Conservation (phyloP, 208 protist species). For the Crithidia bombi region DNA sequence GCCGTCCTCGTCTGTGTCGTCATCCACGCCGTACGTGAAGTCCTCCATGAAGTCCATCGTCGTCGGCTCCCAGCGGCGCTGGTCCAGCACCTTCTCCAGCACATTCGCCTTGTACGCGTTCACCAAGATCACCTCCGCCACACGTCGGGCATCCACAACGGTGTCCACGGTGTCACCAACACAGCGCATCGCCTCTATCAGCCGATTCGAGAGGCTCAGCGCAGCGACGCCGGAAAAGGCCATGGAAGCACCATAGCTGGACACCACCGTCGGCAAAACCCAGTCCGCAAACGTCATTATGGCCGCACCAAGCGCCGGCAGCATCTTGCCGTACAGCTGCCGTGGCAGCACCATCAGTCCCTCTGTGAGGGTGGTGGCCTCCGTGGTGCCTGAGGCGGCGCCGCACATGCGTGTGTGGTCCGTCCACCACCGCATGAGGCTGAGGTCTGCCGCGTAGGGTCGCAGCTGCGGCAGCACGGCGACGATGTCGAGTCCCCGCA, state of each 20-base stretch:
- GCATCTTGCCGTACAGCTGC: constrained; percentile 37
- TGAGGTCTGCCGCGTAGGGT: constrained; percentile 67
- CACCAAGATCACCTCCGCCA: constrained; percentile 62
- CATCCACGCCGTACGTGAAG: not conserved
- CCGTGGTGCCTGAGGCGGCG: constrained; percentile 15
- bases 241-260: constrained; percentile 40
- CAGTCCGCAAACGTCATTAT: constrained; percentile 40
- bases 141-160: constrained; percentile 44
- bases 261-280: constrained; percentile 44
- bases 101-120: constrained; percentile 82
- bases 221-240: constrained; percentile 22
- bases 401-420: constrained; percentile 28
- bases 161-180: constrained; percentile 38
- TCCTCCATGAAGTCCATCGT: constrained; percentile 22
- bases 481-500: constrained; percentile 79
- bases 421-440: constrained; percentile 76
- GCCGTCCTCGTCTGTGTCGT: not conserved
- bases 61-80: constrained; percentile 56
- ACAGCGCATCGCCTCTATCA: constrained; percentile 52
- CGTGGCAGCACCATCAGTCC: constrained; percentile 14
- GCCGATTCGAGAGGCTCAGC: constrained; percentile 29
- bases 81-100: constrained; percentile 54
- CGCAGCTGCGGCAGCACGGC: constrained; percentile 66
- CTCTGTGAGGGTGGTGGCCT: constrained; percentile 20
- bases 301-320: constrained; percentile 37